A percentile compares a stretch with the other conserved stretches of the same genome.
Evolutionary conservation across 2,329 filamentous ascomycete genomes (phyloP).

Genomic region (Leptosphaerulina australis): DNA sequence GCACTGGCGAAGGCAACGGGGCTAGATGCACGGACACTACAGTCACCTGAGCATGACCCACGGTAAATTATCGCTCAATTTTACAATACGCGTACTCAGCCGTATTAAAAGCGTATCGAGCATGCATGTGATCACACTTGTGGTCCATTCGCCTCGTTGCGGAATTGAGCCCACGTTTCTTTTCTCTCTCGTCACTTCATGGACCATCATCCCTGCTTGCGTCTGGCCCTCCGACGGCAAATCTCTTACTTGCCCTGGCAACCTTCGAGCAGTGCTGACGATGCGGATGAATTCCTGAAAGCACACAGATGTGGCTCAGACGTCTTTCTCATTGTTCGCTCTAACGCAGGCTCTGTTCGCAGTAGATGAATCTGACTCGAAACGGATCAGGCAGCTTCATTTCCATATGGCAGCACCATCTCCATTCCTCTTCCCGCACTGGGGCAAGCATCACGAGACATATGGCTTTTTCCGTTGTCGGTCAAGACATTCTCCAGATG

Average conservation of each 20-base stretch:
- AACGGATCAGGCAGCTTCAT: conserved; percentile 17
- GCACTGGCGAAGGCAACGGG: not conserved
- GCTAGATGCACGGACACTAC: conserved; percentile 6
- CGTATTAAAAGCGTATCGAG: conserved; percentile 18
- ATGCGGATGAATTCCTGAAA: not conserved
- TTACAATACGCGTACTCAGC: conserved; percentile 40
- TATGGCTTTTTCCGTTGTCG: conserved; percentile 36
- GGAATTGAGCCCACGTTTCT: conserved; percentile 15
- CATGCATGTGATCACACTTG: conserved; percentile 25
- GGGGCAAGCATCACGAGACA: conserved; percentile 34
- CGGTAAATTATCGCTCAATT: conserved; percentile 17
- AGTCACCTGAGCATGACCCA: conserved; percentile 8
- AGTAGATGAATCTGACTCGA: not conserved
- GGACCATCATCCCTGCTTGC: conserved; percentile 23
- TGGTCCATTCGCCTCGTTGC: conserved; percentile 1
- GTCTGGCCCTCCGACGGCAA: conserved; percentile 19
- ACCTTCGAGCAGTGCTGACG: conserved; percentile 1
- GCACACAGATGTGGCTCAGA: not conserved
- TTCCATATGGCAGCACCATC: not conserved
- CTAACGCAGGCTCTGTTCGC: not conserved
- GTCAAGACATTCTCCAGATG: conserved; percentile 33
- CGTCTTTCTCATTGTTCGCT: not conserved
- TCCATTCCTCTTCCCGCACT: conserved; percentile 23
- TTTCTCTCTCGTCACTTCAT: conserved; percentile 26
- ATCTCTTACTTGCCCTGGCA: conserved; percentile 3